Conservation (phyloP, 2,329 filamentous ascomycete genomes). For the Aureobasidium lini region DNA sequence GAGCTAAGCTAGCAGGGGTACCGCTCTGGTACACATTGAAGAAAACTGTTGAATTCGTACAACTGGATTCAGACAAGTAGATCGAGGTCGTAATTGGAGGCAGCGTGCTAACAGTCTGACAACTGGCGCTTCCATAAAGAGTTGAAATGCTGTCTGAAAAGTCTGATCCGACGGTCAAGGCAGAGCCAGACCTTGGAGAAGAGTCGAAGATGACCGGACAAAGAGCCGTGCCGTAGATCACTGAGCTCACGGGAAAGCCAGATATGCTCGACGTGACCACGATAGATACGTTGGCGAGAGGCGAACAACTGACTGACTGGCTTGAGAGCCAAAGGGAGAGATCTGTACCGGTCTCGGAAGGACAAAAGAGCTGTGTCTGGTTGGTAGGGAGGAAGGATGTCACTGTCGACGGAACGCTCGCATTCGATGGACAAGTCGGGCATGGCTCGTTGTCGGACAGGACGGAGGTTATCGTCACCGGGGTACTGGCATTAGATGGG, state of each 20-base stretch:
- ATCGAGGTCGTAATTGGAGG: neutral
- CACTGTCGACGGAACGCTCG: neutral
- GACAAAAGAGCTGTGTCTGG: neutral
- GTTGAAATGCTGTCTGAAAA: neutral
- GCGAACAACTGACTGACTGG: neutral
- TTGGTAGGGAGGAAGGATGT: neutral
- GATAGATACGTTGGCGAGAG: slow-evolving; percentile 3
- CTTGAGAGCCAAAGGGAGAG: neutral
- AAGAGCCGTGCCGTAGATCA: neutral
- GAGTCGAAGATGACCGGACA: neutral
- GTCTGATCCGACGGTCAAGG: neutral
- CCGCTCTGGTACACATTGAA: neutral
- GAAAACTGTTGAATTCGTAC: neutral
- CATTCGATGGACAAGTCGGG: neutral
- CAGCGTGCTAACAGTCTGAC: neutral
- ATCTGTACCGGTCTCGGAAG: neutral
- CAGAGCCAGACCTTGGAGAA: neutral
- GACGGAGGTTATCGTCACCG: neutral
- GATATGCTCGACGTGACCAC: neutral
- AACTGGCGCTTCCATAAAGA: neutral
- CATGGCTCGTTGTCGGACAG: neutral
- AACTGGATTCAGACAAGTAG: neutral
- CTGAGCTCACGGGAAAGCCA: neutral
- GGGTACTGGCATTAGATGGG: neutral
- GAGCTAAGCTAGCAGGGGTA: neutral